A percentile compares a stretch with the other conserved stretches of the same genome.
These are phyloP conservation scores for Adansonia digitata DNA, from an alignment of 345 rosid genomes.

Conservation along the genomic window DNA sequence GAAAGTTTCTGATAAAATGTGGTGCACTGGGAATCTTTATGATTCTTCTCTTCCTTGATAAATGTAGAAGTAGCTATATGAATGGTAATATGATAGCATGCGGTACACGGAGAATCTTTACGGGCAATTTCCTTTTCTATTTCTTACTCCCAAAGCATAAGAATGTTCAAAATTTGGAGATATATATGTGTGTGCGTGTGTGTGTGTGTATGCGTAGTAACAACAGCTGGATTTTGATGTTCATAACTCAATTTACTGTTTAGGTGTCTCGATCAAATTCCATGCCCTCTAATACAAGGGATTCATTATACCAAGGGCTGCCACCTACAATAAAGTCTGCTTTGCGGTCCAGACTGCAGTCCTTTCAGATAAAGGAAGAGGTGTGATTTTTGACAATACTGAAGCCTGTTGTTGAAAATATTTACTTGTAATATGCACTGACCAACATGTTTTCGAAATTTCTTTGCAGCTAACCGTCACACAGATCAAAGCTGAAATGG, in stretches of 20 bases:
- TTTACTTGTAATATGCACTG: slow-evolving; percentile 8
- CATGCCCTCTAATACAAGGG: slow-evolving; percentile 88
- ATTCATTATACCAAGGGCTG: slow-evolving; percentile 89
- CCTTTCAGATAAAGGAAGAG: slow-evolving; percentile 76
- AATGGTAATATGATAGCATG: not conserved
- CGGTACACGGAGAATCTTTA: not conserved
- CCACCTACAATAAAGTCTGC: slow-evolving; percentile 85
- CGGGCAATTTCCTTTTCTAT: not conserved
- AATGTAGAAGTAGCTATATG: not conserved
- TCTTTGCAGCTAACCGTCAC: slow-evolving; percentile 60
- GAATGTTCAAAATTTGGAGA: not conserved
- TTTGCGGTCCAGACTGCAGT: slow-evolving; percentile 64
- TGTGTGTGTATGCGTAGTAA: not conserved
- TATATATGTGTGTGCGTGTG: no score
- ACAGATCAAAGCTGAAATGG: slow-evolving; percentile 94
- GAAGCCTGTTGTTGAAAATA: slow-evolving; percentile 1
- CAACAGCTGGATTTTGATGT: slow-evolving; percentile 1
- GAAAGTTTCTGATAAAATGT: not conserved
- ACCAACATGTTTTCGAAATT: not conserved
- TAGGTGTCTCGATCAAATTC: slow-evolving; percentile 95
- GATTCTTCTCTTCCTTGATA: not conserved
- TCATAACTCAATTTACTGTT: slow-evolving; percentile 17
- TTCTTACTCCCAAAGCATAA: not conserved
- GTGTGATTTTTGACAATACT: slow-evolving; percentile 27
- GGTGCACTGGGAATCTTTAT: not conserved